Evolutionary conservation across 768 basidiomycete species (phyloP), one percentile per base, ranked within the genome.

Genomic region (Daedaleopsis nitida): DNA sequence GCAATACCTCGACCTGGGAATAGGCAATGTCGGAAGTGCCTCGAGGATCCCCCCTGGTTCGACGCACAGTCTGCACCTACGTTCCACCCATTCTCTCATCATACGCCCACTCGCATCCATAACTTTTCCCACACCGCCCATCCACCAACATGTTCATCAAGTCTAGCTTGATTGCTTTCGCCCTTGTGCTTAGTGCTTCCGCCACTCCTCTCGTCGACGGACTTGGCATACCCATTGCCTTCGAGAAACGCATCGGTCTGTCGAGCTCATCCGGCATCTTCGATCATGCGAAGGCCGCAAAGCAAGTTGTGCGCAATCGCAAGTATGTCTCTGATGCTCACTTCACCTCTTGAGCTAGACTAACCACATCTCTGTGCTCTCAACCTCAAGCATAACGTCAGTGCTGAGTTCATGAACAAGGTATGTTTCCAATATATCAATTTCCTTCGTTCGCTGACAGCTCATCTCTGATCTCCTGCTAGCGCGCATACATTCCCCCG

Each of bases 311-410:
- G 49, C 62, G 59, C 55, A 69, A 68, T 23, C 57, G 63, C 62
- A 72, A 74, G 73, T 74, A 48, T 56, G 71, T n/a, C n/a, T n/a
- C 43, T 23, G 50, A 23, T 27, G 21, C 37, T 23, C 32, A 44
- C n/a, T n/a, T n/a, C n/a, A n/a, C n/a, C 11, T 12, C 14, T n/a
- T n/a, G n/a, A n/a, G 10, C 45, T 5, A 9, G 11, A 48, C 45
- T 48, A 10, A 48, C 12, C 10, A 8, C 14, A 38, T 38, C 27
- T 5, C n/a, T n/a, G 32, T 58, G 38, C 35, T 48, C 47, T 52
- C 64, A 77, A 75, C 60, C 68, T 76, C 27, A 56, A 76, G 66
- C 62, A 57, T 37, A 77, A 77, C 68, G 60, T 52, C 43, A 75
- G 76, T 48, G 32, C 23, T 13, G 39, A 62, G 7, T 66, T 11